Conservation (phyloP, 1,284 basidiomycete species). For the Cerioporus squamosus region DNA sequence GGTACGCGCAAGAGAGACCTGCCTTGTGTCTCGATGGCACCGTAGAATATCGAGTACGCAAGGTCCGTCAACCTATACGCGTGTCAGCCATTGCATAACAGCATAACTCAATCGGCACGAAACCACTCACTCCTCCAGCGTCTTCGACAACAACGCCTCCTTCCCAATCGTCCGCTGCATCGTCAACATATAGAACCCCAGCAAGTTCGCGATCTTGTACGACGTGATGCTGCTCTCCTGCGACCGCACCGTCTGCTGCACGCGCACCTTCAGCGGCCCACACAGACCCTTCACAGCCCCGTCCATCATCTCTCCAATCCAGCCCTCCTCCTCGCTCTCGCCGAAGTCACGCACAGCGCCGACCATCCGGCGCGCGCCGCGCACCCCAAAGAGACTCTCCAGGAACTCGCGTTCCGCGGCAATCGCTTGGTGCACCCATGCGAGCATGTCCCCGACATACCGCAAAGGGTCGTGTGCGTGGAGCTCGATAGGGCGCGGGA, state of each 20-base stretch:
- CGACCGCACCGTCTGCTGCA: constrained; percentile 90
- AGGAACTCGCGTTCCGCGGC: constrained; percentile 94
- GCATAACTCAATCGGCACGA: no score
- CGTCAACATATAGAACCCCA: constrained; percentile 92
- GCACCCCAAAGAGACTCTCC: constrained; percentile 80
- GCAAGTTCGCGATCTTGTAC: constrained; percentile 91
- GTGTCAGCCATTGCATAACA: background rate
- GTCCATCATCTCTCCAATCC: constrained; percentile 86
- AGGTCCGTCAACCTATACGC: constrained; percentile 72
- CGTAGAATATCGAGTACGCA: constrained; percentile 85
- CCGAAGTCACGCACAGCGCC: constrained; percentile 68
- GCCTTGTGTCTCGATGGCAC: constrained; percentile 83
- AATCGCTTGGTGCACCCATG: constrained; percentile 97
- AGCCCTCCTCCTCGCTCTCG: constrained; percentile 72
- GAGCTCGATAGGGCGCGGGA: constrained; percentile 93
- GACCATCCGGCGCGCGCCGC: constrained; percentile 72
- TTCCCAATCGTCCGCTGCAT: constrained; percentile 92
- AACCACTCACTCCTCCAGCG: constrained; percentile 82
- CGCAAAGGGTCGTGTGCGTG: constrained; percentile 97
- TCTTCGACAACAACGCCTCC: constrained; percentile 76
- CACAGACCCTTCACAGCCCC: constrained; percentile 84
- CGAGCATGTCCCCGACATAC: constrained; percentile 98
- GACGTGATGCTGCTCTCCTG: constrained; percentile 93
- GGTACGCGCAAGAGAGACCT: constrained; percentile 73
- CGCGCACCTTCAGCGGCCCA: constrained; percentile 86